Conservation (phyloP, 768 basidiomycete genomes). For the Leccinum boreale region DNA sequence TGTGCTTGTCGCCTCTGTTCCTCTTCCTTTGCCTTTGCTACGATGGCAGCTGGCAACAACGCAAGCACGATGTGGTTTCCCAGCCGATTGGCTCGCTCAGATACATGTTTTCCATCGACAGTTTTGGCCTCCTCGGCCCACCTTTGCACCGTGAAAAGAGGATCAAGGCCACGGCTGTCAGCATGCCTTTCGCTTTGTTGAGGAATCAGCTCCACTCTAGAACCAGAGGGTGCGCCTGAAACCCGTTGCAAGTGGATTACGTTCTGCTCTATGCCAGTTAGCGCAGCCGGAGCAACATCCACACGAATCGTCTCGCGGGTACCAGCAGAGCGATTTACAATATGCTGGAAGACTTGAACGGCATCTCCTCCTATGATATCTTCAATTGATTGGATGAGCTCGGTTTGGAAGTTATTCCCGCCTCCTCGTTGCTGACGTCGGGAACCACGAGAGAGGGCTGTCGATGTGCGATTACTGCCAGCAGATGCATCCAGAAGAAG, state of each 20-base stretch:
- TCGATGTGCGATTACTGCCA: conserved; percentile 41
- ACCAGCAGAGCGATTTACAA: conserved; percentile 61
- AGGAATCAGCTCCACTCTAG: conserved; percentile 58
- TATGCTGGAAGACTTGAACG: conserved; percentile 78
- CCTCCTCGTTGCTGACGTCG: conserved; percentile 59
- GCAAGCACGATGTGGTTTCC: conserved; percentile 69
- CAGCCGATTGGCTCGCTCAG: conserved; percentile 63
- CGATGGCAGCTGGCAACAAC: conserved; percentile 76
- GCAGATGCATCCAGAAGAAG: conserved; percentile 66
- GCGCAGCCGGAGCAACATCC: conserved; percentile 65
- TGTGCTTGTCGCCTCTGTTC: conserved; percentile 42
- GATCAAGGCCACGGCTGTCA: conserved; percentile 56
- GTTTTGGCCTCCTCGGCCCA: conserved; percentile 90
- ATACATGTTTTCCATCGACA: conserved; percentile 69
- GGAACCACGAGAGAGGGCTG: conserved; percentile 43
- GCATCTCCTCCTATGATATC: conserved; percentile 80
- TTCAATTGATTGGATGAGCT: conserved; percentile 74
- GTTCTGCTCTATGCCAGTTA: conserved; percentile 58
- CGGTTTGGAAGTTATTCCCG: conserved; percentile 44
- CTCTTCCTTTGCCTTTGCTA: conserved; percentile 45
- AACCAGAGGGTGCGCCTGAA: conserved; percentile 46
- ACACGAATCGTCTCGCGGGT: conserved; percentile 70
- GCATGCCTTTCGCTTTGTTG: conserved; percentile 46
- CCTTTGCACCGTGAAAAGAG: conserved; percentile 76
- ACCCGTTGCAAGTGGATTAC: conserved; percentile 47